Conservation (phyloP, 331 rosid genomes). For the Telfairia occidentalis region DNA sequence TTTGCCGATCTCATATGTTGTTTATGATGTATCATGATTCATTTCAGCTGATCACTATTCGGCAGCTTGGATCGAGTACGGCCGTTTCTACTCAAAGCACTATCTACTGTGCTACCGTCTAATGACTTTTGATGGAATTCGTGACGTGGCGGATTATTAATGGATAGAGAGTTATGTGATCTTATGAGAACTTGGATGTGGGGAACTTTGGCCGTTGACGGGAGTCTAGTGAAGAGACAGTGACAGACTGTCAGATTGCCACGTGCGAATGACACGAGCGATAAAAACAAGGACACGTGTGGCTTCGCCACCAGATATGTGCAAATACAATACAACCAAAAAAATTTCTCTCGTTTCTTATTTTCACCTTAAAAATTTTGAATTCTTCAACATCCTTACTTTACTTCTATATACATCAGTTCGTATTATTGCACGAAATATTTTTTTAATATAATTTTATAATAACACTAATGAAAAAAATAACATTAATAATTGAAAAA, state of each 20-base stretch:
- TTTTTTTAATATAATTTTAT: no score
- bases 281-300: constrained; percentile 20
- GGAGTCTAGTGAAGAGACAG: constrained; percentile 19
- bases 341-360: not conserved
- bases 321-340: not conserved
- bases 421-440: no score
- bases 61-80: not conserved
- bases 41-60: not conserved
- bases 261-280: constrained; percentile 23
- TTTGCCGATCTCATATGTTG: constrained; percentile 11
- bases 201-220: no score
- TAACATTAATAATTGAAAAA: no score
- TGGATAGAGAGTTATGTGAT: not conserved
- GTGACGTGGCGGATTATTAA: not conserved
- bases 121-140: not conserved
- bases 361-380: no score
- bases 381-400: no score
- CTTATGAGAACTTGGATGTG: not conserved
- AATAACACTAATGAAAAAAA: no score
- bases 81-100: not conserved
- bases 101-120: not conserved
- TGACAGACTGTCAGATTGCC: constrained; percentile 29
- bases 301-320: not conserved
- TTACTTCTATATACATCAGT: no score
- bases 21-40: constrained; percentile 11